Evolutionary conservation across 2,329 filamentous ascomycete species (phyloP), one percentile per base, ranked within the genome.

Genomic region (Aspergillus novofumigatus): DNA sequence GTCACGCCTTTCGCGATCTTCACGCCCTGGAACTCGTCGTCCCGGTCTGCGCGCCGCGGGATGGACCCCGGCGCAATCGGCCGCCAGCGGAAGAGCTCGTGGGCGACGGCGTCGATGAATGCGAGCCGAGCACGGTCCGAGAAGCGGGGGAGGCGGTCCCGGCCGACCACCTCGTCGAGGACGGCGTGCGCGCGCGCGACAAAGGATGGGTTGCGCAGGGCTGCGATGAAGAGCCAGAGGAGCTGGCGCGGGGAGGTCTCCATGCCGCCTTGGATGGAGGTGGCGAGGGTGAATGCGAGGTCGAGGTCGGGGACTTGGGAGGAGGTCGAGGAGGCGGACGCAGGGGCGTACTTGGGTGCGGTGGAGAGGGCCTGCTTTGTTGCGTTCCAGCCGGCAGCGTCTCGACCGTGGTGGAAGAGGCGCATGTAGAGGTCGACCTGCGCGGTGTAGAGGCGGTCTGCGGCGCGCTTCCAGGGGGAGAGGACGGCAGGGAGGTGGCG

Each of bases 211-310:
- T 78, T 74, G 61, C 78, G 60, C 72, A 77, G 55, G 62, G 82
- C 52, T 58, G 82, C 63, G 60, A 83, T 52, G 69, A 84, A 80
- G 66, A 75, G 76, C 49, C 76, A 77, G 58, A 78, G 76, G 25
- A 81, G 68, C 0, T 79, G 80, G 8, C 77, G 77, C 0, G 78
- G 77, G 0, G 78, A 81, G 0, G 79, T 82, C 62, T 82, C 80
- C 49, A 74, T 80, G 21, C 80, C 75, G 20, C 78, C 80, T 26
- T 79, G 79, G 57, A 81, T 78, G 3, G 81, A 70, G 0, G 74
- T 76, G 3, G 76, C 77, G 1, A 79, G 75, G 4, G 80, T 74
- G 61, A 77, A 80, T 2, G 77, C 75, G 57, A 81, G 76, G 58
- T 81, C 74, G 10, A 72, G 72, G 35, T 79, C 77, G 0, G 74